These are phyloP conservation scores for Effrenium voratum DNA, from an alignment of 73 alveolate species.

Conservation along the genomic window DNA sequence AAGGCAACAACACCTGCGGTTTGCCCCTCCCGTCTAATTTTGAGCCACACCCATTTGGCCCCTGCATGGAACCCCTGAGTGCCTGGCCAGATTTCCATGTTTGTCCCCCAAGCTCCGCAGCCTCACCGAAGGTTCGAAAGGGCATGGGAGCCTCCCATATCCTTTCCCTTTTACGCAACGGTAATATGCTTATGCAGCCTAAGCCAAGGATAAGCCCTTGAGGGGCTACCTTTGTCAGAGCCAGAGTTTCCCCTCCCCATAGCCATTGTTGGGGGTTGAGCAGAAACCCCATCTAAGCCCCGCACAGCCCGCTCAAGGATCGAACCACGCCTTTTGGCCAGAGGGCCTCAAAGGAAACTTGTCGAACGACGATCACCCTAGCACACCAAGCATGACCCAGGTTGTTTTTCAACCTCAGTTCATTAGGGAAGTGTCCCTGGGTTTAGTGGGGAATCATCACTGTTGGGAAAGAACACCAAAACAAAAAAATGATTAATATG, in stretches of 20 bases:
- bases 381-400: neutral
- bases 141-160: too few species aligned
- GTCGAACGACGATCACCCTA: neutral
- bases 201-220: neutral
- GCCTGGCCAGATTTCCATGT: constrained; percentile 16
- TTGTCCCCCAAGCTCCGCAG: constrained; percentile 51
- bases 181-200: neutral
- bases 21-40: too few species aligned
- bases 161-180: neutral
- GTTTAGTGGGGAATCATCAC: too few species aligned
- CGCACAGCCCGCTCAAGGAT: constrained; percentile 45
- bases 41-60: too few species aligned
- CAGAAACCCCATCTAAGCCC: neutral
- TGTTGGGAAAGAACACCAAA: neutral
- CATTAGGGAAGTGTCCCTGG: too few species aligned
- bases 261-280: too few species aligned
- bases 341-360: neutral
- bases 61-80: neutral
- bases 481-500: neutral
- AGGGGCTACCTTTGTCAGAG: neutral
- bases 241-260: neutral
- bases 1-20: neutral
- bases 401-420: too few species aligned
- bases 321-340: constrained; percentile 66
- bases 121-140: too few species aligned